Conservation (phyloP, 1,284 basidiomycete genomes). For the Gomphus bonarii region DNA sequence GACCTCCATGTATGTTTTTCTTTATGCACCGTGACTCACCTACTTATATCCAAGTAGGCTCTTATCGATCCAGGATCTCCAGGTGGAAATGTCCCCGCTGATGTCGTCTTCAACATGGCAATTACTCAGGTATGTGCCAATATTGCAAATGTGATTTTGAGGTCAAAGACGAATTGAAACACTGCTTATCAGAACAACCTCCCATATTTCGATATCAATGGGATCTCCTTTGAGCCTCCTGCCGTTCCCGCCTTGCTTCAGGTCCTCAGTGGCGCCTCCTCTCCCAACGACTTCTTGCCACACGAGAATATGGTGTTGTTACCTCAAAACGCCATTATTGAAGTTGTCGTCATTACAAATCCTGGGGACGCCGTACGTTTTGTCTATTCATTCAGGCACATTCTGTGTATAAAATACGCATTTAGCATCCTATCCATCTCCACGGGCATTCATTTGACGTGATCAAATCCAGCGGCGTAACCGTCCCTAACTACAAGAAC, state of each 20-base stretch:
- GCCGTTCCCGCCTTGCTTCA: slow-evolving; percentile 28
- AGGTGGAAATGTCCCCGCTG: background rate
- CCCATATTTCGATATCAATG: slow-evolving; percentile 20
- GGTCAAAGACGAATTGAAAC: background rate
- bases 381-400: slow-evolving; percentile 15
- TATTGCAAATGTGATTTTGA: background rate
- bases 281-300: slow-evolving; percentile 28
- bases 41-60: slow-evolving; percentile 14
- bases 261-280: slow-evolving; percentile 32
- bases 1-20: slow-evolving; percentile 18
- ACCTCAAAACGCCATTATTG: slow-evolving; percentile 27
- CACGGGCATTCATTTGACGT: slow-evolving; percentile 29
- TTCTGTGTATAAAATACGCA: too few species aligned
- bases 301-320: slow-evolving; percentile 27
- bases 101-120: background rate
- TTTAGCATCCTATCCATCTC: slow-evolving; percentile 26
- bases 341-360: slow-evolving; percentile 23
- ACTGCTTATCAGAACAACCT: background rate
- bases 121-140: background rate
- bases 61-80: slow-evolving; percentile 23
- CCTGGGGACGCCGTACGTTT: slow-evolving; percentile 20
- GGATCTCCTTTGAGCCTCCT: slow-evolving; percentile 21
- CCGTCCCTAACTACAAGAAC: slow-evolving; percentile 25
- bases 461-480: slow-evolving; percentile 24
- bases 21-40: background rate